phyloP scores from a whole-genome alignment of 169 alveolate genomes.

The Plasmodium coatneyi region DNA sequence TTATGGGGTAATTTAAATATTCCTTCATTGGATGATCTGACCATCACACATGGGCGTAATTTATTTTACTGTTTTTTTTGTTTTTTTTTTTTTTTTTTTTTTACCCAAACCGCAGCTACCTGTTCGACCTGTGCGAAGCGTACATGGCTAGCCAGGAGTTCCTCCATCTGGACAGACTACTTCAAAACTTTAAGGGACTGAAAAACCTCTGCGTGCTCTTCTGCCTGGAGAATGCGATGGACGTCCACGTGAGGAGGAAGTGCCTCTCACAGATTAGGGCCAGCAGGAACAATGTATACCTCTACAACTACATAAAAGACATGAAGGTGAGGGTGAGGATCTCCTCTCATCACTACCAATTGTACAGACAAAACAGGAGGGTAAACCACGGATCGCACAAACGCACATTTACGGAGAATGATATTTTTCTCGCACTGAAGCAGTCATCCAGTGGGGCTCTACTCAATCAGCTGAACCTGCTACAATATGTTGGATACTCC shows the following conservation, averaged over 20 bases:
- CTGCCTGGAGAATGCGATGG: slow-evolving; percentile 22
- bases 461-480: background rate
- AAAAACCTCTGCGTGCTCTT: slow-evolving; percentile 17
- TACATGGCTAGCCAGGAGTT: background rate
- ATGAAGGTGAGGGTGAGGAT: slow-evolving; percentile 4
- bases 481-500: background rate
- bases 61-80: background rate
- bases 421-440: background rate
- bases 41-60: background rate
- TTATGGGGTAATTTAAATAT: slow-evolving; percentile 3
- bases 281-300: slow-evolving; percentile 7
- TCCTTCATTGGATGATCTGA: background rate
- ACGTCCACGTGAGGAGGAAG: background rate
- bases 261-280: slow-evolving; percentile 11
- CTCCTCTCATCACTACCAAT: slow-evolving; percentile 14
- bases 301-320: slow-evolving; percentile 34
- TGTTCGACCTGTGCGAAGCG: slow-evolving; percentile 20
- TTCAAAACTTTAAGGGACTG: slow-evolving; percentile 6
- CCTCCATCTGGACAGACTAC: background rate
- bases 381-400: background rate
- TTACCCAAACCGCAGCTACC: slow-evolving; percentile 4
- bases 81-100: background rate
- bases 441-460: background rate
- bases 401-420: slow-evolving; percentile 8
- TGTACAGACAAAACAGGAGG: slow-evolving; percentile 1